Base-by-base conservation (phyloP, 305 asterid species). In the Fraxinus nigra region DNA sequence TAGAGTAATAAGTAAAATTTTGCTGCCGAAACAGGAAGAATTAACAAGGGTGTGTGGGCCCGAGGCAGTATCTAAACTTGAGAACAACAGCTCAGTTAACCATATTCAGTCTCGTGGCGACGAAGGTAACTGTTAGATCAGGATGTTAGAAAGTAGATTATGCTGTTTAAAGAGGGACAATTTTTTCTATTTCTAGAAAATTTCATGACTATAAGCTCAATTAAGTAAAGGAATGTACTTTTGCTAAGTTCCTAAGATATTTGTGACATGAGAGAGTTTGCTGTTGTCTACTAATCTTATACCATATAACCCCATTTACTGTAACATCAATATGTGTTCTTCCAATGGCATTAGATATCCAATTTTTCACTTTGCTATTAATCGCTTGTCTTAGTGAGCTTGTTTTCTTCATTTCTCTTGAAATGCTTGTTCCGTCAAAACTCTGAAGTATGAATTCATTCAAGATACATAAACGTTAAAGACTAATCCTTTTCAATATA, bases 11-110 rank as follows among this genome's bases (percentile, higher is more conserved):
- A 30, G 37, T 69, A 35, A 38, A 11, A 22, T 33, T 74, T 77
- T 80, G 82, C n/a, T 82, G 79, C 43, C 75, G 82, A 56, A 85
- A 80, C 97, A 95, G 98, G 98, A 92, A 43, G 97, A 95, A 81
- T 80, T 95, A 82, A 90, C 87, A 0, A 87, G 85, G 86, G 37
- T 90, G 75, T 85, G 93, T 75, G 97, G 97, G 51, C 90, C 97
- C 2, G 97, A 92, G n/a, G 88, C 88, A 4, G 85, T 90, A 59
- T 85, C 94, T 48, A 91, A 85, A 85, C 77, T 91, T 80, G 95
- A 91, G 84, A 87, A 84, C 34, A 79, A 82, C 63, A 86, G 85
- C 82, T 56, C 76, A 10, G 87, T 81, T 35, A n/a, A 85, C 38
- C 92, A 84, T 78, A 51, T 37, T 79, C 87, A 90, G 78, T 72